These are phyloP conservation scores for Mycosarcoma mackinlayi DNA, from an alignment of 1,284 basidiomycete genomes.

Conservation along the genomic window DNA sequence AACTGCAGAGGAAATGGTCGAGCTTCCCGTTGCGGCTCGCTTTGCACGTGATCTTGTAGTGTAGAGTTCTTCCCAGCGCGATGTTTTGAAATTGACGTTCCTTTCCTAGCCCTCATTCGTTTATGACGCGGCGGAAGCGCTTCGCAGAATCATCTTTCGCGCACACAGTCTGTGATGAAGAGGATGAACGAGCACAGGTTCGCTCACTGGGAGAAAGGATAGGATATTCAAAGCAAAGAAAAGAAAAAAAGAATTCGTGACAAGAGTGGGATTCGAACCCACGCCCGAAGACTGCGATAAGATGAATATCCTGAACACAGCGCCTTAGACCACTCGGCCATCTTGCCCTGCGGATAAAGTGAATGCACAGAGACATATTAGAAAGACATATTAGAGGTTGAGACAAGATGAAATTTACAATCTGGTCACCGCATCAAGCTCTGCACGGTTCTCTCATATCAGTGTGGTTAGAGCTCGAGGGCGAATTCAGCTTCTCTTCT, in stretches of 20 bases:
- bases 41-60: conserved; percentile 26
- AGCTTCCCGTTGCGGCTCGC: conserved; percentile 22
- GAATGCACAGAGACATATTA: background rate
- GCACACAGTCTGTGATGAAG: too few relatives aligned
- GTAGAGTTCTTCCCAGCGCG: conserved; percentile 5
- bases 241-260: conserved; percentile 51
- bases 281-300: conserved; percentile 62
- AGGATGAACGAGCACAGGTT: too few relatives aligned
- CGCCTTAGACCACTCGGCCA: conserved; percentile 68
- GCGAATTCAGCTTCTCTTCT: too few relatives aligned
- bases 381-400: background rate
- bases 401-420: background rate
- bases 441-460: too few relatives aligned
- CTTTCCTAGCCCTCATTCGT: background rate
- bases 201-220: too few relatives aligned
- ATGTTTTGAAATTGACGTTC: background rate
- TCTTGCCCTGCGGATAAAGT: conserved; percentile 45
- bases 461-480: too few relatives aligned
- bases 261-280: conserved; percentile 68
- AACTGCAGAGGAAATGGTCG: conserved; percentile 4
- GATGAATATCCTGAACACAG: conserved; percentile 41
- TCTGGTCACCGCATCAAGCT: too few relatives aligned
- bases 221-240: background rate
- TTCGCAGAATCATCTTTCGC: too few relatives aligned
- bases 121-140: too few relatives aligned